These are phyloP conservation scores for Diaporthe ilicicola DNA, from an alignment of 2,329 filamentous ascomycete genomes.

Conservation along the genomic window DNA sequence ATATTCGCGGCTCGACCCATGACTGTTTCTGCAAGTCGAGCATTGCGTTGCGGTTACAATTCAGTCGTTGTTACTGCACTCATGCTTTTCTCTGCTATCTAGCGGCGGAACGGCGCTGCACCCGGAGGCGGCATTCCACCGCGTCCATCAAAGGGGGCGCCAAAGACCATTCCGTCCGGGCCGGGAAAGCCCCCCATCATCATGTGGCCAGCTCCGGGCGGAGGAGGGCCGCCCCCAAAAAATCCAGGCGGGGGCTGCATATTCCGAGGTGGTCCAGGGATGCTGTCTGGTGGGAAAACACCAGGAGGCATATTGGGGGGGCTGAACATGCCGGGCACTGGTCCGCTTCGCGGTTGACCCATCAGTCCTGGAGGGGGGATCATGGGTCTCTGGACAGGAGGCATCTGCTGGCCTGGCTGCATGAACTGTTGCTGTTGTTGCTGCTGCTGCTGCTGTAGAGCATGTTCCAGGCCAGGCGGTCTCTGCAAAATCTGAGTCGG, in stretches of 20 bases:
- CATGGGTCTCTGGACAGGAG: slow-evolving; percentile 54
- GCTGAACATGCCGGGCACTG: slow-evolving; percentile 64
- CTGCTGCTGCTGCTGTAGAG: slow-evolving; percentile 61
- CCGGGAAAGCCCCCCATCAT: slow-evolving; percentile 64
- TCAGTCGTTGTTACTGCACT: slow-evolving; percentile 3
- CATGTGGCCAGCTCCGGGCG: slow-evolving; percentile 54
- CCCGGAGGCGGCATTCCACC: slow-evolving; percentile 52
- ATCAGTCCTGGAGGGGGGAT: slow-evolving; percentile 65
- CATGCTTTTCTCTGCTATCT: slow-evolving; percentile 1
- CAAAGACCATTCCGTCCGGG: slow-evolving; percentile 58
- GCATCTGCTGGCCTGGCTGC: slow-evolving; percentile 56
- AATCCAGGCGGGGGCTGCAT: slow-evolving; percentile 67
- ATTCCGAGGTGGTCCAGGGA: slow-evolving; percentile 52
- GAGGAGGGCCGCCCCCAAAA: slow-evolving; percentile 56
- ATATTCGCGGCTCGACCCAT: background rate
- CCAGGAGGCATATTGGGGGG: slow-evolving; percentile 67
- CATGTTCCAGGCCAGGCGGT: slow-evolving; percentile 66
- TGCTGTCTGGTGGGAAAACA: slow-evolving; percentile 58
- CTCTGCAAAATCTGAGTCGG: slow-evolving; percentile 73
- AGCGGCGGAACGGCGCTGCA: slow-evolving; percentile 33
- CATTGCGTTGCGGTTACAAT: slow-evolving; percentile 3
- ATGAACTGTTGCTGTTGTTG: slow-evolving; percentile 42
- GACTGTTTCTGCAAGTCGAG: background rate
- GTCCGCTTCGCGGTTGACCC: slow-evolving; percentile 54
- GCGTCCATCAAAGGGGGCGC: slow-evolving; percentile 59